Evolutionary conservation across 257 asterid genomes (phyloP).

Genomic region (Ocimum tenuiflorum): DNA sequence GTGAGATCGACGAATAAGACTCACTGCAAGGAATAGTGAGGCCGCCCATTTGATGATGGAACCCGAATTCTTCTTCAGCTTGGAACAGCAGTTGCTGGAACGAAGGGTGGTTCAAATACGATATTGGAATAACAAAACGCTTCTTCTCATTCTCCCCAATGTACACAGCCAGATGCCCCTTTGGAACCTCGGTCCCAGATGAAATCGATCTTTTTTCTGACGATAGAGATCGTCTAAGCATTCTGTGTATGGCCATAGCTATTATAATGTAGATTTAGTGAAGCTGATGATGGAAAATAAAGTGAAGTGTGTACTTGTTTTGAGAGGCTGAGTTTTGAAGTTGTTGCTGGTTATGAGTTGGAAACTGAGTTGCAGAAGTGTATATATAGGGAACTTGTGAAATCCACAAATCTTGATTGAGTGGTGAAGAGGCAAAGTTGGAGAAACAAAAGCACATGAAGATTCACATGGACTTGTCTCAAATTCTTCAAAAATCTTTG

Average conservation of each 20-base stretch:
- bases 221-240: conserved; percentile 21
- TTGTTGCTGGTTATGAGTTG: background rate
- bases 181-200: background rate
- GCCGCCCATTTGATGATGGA: conserved; percentile 17
- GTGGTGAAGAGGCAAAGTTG: background rate
- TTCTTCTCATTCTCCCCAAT: conserved; percentile 11
- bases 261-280: background rate
- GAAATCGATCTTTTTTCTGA: conserved; percentile 9
- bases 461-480: conserved; percentile 25
- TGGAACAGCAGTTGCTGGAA: conserved; percentile 25
- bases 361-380: background rate
- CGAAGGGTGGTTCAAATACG: conserved; percentile 25
- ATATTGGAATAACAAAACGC: too few relatives aligned
- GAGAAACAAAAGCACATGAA: conserved; percentile 18
- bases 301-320: background rate
- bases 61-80: too few relatives aligned
- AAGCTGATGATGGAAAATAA: background rate
- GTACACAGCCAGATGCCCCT: background rate
- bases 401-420: conserved; percentile 2
- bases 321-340: too few relatives aligned
- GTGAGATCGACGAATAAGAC: conserved; percentile 18
- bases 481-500: background rate
- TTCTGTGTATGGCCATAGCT: background rate
- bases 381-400: background rate
- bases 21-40: conserved; percentile 27